Evolutionary conservation across 768 basidiomycete species (phyloP), one percentile per base, ranked within the genome.

Genomic region (Hortiboletus campestris): DNA sequence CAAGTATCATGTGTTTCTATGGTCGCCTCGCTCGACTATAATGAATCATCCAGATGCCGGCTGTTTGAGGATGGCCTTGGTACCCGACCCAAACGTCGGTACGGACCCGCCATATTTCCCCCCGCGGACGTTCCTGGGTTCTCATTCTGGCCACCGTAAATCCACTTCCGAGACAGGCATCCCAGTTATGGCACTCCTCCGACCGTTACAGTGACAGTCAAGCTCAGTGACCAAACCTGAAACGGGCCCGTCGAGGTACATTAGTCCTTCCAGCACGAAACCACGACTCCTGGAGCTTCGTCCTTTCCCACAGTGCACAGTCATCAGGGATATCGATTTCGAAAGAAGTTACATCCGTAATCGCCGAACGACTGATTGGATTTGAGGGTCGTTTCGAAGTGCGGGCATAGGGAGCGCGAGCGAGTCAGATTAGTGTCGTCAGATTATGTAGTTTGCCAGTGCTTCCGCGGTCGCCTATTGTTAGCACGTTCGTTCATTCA

Each of bases 361-460:
- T 61, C 54, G 58, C 58, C 62, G 62, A 60, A 39, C 54, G 46
- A 45, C 45, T 42, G 12, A 35, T 46, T 41, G 14, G 36, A 51
- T 20, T 45, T 45, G 41, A 51, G 50, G 56, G 51, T 17, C 20
- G 57, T 6, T 34, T 34, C 34, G 34, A 34, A 13, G 34, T 3
- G 35, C 48, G 50, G 44, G 20, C 25, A 43, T 48, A 22, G 42
- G 19, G 29, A 38, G 48, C 2, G 19, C 20, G 40, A n/a, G 29
- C 29, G 49, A 12, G 32, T 29, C 53, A 36, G 49, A 59, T 49
- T 46, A 28, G 57, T 38, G 19, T 49, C 1, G 14, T 43, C 31
- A 49, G 46, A 55, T 45, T 7, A 25, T 6, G 25, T 25, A 6
- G 22, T 10, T 13, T 45, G 34, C 32, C 49, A n/a, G n/a, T n/a